These are phyloP conservation scores for Pyrus betulifolia DNA, from an alignment of 306 rosid genomes.

Conservation along the genomic window DNA sequence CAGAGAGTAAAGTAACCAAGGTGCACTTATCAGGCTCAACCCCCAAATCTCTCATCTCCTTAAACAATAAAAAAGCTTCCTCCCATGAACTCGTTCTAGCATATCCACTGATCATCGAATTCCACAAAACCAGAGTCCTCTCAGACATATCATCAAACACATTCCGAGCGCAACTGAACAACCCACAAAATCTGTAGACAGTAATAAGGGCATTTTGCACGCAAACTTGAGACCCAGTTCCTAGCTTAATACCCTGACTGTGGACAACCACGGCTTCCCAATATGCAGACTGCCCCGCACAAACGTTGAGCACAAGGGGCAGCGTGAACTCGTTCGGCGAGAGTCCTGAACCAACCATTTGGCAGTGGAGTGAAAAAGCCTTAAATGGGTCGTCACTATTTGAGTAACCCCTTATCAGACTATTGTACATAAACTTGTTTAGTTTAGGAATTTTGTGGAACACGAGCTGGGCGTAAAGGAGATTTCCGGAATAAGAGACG, in stretches of 20 bases:
- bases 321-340: conserved; percentile 60
- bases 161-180: conserved; percentile 29
- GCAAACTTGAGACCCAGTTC: conserved; percentile 37
- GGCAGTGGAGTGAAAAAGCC: conserved; percentile 35
- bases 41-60: conserved; percentile 34
- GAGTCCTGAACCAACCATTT: conserved; percentile 42
- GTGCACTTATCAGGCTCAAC: conserved; percentile 52
- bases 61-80: conserved; percentile 41
- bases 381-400: conserved; percentile 27
- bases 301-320: conserved; percentile 63
- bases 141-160: conserved; percentile 55
- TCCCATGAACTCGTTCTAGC: conserved; percentile 29
- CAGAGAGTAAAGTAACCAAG: conserved; percentile 60
- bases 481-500: conserved; percentile 24
- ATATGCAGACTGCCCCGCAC: conserved; percentile 26
- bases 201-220: conserved; percentile 51
- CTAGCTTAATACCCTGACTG: conserved; percentile 48
- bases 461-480: conserved; percentile 39
- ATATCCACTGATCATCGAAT: conserved; percentile 61
- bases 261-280: conserved; percentile 51
- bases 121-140: conserved; percentile 63
- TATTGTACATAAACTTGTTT: conserved; percentile 65
- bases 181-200: conserved; percentile 38
- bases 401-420: conserved; percentile 59
- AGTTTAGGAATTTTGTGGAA: conserved; percentile 43